These are phyloP conservation scores for Didymella pomorum DNA, from an alignment of 2,329 filamentous ascomycete genomes.

Conservation along the genomic window DNA sequence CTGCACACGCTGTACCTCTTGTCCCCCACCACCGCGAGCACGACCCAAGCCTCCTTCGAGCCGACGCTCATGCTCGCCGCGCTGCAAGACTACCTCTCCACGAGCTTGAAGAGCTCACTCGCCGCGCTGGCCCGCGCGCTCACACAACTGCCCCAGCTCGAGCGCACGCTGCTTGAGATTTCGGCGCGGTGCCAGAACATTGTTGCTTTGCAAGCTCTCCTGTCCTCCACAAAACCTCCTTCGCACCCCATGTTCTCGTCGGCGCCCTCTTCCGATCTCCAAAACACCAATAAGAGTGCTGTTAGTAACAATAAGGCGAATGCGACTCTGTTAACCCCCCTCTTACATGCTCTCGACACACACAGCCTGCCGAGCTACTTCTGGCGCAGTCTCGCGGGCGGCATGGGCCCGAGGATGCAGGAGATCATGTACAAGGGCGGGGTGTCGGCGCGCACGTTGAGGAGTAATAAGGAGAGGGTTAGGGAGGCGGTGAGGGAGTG, in stretches of 20 bases:
- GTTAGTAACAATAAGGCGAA: neutral
- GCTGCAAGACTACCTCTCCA: conserved; percentile 82
- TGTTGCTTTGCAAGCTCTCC: conserved; percentile 81
- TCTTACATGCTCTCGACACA: conserved; percentile 83
- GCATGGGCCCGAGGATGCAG: conserved; percentile 77
- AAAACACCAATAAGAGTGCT: too few relatives aligned
- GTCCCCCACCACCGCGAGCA: conserved; percentile 68
- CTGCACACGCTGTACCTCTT: conserved; percentile 81
- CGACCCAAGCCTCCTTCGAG: conserved; percentile 60
- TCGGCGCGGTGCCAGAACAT: conserved; percentile 88
- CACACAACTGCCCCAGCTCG: conserved; percentile 79
- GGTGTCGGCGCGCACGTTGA: conserved; percentile 80
- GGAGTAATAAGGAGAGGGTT: conserved; percentile 76
- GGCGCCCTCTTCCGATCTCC: too few relatives aligned
- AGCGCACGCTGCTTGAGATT: conserved; percentile 82
- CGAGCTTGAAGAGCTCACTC: conserved; percentile 79
- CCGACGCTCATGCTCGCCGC: conserved; percentile 78
- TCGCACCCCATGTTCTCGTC: conserved; percentile 68
- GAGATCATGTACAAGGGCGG: conserved; percentile 86
- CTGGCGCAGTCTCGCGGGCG: conserved; percentile 87
- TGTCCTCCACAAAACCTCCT: conserved; percentile 73
- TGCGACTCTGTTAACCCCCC: conserved; percentile 71
- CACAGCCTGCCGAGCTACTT: conserved; percentile 88
- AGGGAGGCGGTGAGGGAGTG: conserved; percentile 82
- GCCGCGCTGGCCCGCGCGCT: conserved; percentile 78